phyloP scores from a whole-genome alignment of 2,329 filamentous ascomycete genomes.

The Colletotrichum sp. region DNA sequence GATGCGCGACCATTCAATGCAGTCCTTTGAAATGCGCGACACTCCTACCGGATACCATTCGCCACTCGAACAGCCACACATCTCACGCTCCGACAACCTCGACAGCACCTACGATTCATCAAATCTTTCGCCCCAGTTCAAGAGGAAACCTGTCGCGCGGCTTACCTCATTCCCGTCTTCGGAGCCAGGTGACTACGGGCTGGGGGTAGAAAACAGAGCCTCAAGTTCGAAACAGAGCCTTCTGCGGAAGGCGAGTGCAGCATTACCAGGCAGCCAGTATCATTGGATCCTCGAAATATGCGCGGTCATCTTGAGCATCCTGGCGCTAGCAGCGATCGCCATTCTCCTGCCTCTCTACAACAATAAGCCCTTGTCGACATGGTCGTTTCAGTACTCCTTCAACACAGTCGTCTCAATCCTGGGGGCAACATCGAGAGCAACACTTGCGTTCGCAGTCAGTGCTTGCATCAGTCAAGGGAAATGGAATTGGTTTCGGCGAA shows the following conservation, averaged over 20 bases:
- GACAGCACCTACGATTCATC: background rate
- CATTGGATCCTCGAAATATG: background rate
- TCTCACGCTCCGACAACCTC: background rate
- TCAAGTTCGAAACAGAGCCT: background rate
- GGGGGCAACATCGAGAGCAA: background rate
- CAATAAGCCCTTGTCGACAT: background rate
- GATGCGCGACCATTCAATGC: background rate
- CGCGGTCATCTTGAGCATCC: background rate
- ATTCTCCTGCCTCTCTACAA: background rate
- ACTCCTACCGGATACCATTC: background rate
- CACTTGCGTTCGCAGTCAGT: background rate
- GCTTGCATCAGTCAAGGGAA: background rate
- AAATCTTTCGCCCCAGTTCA: background rate
- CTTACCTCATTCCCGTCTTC: background rate
- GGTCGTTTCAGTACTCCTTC: background rate
- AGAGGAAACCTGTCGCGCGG: background rate
- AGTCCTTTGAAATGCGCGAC: background rate
- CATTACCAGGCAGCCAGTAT: background rate
- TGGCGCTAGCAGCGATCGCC: background rate
- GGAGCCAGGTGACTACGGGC: background rate
- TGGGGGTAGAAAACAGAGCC: background rate
- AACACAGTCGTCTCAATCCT: background rate
- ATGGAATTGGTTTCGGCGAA: background rate
- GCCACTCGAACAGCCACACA: background rate
- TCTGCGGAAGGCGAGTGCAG: background rate